Conservation (phyloP, 495 filamentous ascomycete genomes). For the Hyphodiscus hymeniophilus region DNA sequence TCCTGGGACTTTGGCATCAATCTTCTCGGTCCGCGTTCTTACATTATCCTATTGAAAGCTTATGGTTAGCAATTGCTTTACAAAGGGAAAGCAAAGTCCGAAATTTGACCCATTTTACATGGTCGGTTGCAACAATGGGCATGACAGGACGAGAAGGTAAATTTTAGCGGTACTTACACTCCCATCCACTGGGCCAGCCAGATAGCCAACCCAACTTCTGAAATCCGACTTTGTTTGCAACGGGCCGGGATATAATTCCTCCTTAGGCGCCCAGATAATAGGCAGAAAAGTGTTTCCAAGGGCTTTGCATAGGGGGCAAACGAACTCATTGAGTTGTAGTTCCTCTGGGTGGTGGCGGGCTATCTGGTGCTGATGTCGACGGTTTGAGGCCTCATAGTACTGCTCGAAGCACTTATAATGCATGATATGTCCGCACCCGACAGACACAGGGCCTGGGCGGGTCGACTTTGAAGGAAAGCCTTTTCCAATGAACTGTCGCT, state of each 20-base stretch:
- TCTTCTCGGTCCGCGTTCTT: background rate
- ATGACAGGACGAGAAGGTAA: no score
- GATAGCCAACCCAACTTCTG: conserved; percentile 50
- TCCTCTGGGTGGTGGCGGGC: conserved; percentile 86
- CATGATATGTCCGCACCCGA: conserved; percentile 97
- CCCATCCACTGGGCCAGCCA: conserved; percentile 13
- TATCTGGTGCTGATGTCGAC: conserved; percentile 84
- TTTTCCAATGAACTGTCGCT: conserved; percentile 78
- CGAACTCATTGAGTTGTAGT: conserved; percentile 71
- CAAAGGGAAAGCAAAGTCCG: no score
- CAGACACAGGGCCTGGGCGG: conserved; percentile 71
- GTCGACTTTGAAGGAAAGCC: conserved; percentile 68
- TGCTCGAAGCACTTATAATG: conserved; percentile 93
- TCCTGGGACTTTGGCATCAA: background rate
- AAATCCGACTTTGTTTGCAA: conserved; percentile 52
- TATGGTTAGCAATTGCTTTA: no score
- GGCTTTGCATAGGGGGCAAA: conserved; percentile 97
- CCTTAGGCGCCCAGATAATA: conserved; percentile 90
- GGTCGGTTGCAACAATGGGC: no score
- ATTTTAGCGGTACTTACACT: no score
- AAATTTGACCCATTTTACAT: no score
- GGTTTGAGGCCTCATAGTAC: conserved; percentile 72
- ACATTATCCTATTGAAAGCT: background rate
- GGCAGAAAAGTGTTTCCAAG: conserved; percentile 93
- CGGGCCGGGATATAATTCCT: conserved; percentile 66